phyloP scores from a whole-genome alignment of 2,329 filamentous ascomycete species.

The Ampelomyces quisqualis region DNA sequence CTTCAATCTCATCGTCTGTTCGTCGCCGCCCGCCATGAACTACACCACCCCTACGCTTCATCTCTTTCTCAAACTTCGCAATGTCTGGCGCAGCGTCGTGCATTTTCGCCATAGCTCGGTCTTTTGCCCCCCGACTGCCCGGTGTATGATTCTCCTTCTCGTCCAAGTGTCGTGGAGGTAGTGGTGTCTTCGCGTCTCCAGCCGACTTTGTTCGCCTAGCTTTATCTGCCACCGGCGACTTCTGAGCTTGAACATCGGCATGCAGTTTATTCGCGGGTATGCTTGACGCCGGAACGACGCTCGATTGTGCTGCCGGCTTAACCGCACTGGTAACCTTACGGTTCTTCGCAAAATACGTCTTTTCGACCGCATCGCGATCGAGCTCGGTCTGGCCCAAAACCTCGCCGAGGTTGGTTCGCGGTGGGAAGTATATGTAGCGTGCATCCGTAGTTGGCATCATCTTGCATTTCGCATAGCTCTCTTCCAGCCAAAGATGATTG shows the following conservation, averaged over 20 bases:
- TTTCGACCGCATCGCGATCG: conserved; percentile 70
- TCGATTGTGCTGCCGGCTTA: conserved; percentile 20
- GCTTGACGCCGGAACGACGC: conserved; percentile 23
- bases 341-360: conserved; percentile 57
- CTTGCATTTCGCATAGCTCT: conserved; percentile 89
- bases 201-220: conserved; percentile 27
- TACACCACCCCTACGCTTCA: conserved; percentile 72
- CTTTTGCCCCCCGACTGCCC: conserved; percentile 83
- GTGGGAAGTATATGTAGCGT: conserved; percentile 83
- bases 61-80: conserved; percentile 88
- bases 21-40: conserved; percentile 54
- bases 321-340: conserved; percentile 26
- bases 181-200: conserved; percentile 53
- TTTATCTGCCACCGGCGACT: conserved; percentile 29
- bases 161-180: conserved; percentile 37
- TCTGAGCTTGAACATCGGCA: conserved; percentile 25
- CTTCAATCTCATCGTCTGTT: conserved; percentile 42
- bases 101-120: conserved; percentile 73
- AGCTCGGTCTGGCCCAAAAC: conserved; percentile 87
- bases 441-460: conserved; percentile 69
- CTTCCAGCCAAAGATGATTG: conserved; percentile 97
- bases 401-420: conserved; percentile 86
- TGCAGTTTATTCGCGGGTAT: conserved; percentile 12
- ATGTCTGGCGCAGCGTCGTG: conserved; percentile 82
- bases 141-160: conserved; percentile 87